Evolutionary conservation across 495 filamentous ascomycete genomes (phyloP).

Genomic region (Neurospora tetraspora): DNA sequence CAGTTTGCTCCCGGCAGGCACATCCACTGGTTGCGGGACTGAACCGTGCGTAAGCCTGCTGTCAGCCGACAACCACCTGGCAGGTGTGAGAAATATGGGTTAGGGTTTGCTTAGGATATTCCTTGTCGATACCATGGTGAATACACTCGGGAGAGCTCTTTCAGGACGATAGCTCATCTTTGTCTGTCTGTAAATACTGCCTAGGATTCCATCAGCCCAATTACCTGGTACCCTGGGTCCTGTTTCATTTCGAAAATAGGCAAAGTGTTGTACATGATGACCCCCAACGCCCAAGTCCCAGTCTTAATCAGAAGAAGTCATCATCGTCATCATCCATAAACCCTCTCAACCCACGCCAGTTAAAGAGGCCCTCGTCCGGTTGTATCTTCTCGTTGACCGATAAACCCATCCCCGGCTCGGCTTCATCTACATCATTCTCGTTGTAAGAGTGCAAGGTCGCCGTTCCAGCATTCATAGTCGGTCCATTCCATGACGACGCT

Average conservation of each 20-base stretch:
- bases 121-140: not conserved
- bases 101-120: not conserved
- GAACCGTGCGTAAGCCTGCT: not conserved
- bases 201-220: not conserved
- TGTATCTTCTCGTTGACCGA: constrained; percentile 43
- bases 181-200: not conserved
- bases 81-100: not conserved
- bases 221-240: no score
- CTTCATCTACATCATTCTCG: constrained; percentile 55
- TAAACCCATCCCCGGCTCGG: constrained; percentile 46
- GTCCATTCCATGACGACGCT: constrained; percentile 78
- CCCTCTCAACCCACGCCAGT: not conserved
- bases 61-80: not conserved
- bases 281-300: not conserved
- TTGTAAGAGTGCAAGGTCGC: constrained; percentile 72
- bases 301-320: not conserved
- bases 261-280: not conserved
- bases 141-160: not conserved
- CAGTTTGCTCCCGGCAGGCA: not conserved
- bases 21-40: not conserved
- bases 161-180: not conserved
- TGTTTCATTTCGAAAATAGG: not conserved
- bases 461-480: constrained; percentile 56
- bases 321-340: not conserved
- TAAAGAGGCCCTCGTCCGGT: not conserved